These are phyloP conservation scores for Phytopythium chamaehyphon DNA, from an alignment of 352 stramenopile genomes.

Conservation along the genomic window DNA sequence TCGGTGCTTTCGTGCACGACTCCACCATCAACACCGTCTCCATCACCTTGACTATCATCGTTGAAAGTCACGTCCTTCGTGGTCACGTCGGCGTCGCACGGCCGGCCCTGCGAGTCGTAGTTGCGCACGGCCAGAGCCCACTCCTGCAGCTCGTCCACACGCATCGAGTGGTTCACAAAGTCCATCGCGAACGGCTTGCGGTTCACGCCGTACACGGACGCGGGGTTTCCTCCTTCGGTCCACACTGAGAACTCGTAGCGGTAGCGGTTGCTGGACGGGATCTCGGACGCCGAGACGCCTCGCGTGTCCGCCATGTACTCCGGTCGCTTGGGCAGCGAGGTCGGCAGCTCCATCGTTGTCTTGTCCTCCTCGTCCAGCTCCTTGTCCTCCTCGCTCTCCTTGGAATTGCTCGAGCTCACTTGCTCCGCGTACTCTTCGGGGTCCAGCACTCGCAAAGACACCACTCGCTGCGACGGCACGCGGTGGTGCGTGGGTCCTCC, in stretches of 20 bases:
- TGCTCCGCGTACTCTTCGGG: constrained; percentile 4
- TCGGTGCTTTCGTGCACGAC: constrained; percentile 4
- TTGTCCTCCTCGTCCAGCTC: constrained; percentile 21
- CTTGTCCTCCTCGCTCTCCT: constrained; percentile 16
- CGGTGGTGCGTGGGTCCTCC: constrained; percentile 63
- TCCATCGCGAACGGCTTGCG: constrained; percentile 36
- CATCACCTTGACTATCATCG: constrained; percentile 24
- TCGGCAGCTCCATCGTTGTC: constrained; percentile 26
- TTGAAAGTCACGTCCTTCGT: constrained; percentile 22
- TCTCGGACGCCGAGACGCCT: constrained; percentile 8
- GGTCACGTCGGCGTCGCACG: constrained; percentile 32
- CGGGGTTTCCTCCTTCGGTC: constrained; percentile 35
- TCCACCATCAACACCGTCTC: no score
- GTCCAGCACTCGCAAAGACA: constrained; percentile 43
- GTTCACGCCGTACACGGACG: constrained; percentile 61
- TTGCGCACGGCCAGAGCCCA: constrained; percentile 61
- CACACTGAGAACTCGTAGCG: constrained; percentile 73
- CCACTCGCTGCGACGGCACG: constrained; percentile 59
- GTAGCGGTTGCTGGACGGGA: constrained; percentile 45
- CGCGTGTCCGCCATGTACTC: constrained; percentile 53
- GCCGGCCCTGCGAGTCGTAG: constrained; percentile 31
- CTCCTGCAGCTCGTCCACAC: constrained; percentile 58
- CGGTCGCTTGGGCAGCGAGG: constrained; percentile 38
- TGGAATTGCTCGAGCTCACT: neutral
- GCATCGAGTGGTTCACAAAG: constrained; percentile 66